Conservation (phyloP, 495 filamentous ascomycete species). For the Hypoxylon lienhwacheense region DNA sequence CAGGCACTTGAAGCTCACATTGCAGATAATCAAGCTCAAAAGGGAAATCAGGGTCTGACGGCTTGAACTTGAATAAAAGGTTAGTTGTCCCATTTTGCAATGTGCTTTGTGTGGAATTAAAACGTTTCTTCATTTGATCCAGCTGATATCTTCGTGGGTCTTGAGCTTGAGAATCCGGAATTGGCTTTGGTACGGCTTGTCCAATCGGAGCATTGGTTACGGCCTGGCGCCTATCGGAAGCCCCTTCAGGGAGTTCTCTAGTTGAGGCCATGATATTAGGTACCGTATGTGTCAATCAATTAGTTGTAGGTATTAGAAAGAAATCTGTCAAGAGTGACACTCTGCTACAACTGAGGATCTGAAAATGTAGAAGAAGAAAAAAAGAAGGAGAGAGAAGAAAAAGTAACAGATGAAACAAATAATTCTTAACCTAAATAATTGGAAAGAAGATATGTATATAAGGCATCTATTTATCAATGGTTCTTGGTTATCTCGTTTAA, state of each 20-base stretch:
- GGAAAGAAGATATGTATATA: not conserved
- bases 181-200: slow-evolving; percentile 63
- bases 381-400: not conserved
- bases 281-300: too few species aligned
- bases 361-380: not conserved
- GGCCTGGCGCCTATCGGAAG: slow-evolving; percentile 42
- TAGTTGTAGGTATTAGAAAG: too few species aligned
- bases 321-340: not conserved
- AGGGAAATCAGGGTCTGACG: slow-evolving; percentile 88
- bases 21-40: slow-evolving; percentile 74
- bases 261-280: slow-evolving; percentile 35
- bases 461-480: slow-evolving; percentile 23
- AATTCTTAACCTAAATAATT: too few species aligned
- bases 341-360: not conserved
- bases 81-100: slow-evolving; percentile 55
- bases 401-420: too few species aligned
- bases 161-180: slow-evolving; percentile 63
- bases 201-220: slow-evolving; percentile 45
- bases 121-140: slow-evolving; percentile 73
- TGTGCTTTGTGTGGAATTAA: slow-evolving; percentile 60
- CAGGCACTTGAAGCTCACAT: slow-evolving; percentile 71
- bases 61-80: slow-evolving; percentile 65
- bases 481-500: slow-evolving; percentile 13
- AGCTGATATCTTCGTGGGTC: slow-evolving; percentile 78
- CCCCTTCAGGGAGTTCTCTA: slow-evolving; percentile 22